phyloP scores from a whole-genome alignment of 2,329 filamentous ascomycete genomes.

The Penicillium sp. region DNA sequence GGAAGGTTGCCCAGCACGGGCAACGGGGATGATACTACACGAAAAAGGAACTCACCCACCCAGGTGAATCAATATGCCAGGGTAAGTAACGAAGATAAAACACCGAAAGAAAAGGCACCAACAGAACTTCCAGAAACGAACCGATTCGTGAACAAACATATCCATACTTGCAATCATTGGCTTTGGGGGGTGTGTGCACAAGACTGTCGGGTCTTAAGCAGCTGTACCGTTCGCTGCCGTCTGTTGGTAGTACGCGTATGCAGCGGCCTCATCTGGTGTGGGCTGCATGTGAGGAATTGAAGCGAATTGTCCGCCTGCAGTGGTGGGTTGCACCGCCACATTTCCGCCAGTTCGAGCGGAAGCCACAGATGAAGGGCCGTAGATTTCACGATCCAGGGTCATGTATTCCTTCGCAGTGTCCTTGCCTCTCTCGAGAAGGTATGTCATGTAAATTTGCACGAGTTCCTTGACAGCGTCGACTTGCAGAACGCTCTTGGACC shows the following conservation, averaged over 20 bases:
- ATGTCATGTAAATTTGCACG: constrained; percentile 73
- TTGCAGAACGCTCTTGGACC: constrained; percentile 68
- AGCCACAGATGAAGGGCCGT: constrained; percentile 57
- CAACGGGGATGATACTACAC: constrained; percentile 20
- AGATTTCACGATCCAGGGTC: constrained; percentile 77
- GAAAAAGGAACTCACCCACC: constrained; percentile 16
- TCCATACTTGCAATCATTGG: constrained; percentile 10
- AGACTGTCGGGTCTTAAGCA: constrained; percentile 10
- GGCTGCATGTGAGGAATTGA: constrained; percentile 4
- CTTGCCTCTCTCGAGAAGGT: constrained; percentile 79
- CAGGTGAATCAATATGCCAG: constrained; percentile 12
- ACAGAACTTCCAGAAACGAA: background rate
- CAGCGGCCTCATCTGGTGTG: constrained; percentile 14
- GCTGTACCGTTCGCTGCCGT: constrained; percentile 26
- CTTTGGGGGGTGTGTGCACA: background rate
- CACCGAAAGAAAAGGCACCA: constrained; percentile 1
- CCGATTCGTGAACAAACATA: constrained; percentile 12
- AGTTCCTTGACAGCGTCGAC: constrained; percentile 69
- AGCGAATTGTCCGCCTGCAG: constrained; percentile 4
- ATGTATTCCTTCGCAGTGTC: constrained; percentile 85
- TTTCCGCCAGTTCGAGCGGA: constrained; percentile 29
- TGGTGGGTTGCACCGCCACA: constrained; percentile 9
- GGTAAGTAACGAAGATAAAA: constrained; percentile 12
- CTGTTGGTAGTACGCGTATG: constrained; percentile 33
- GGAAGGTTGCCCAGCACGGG: constrained; percentile 7